Base-by-base conservation (phyloP, 2,329 filamentous ascomycete genomes). In the Coleophoma crateriformis region DNA sequence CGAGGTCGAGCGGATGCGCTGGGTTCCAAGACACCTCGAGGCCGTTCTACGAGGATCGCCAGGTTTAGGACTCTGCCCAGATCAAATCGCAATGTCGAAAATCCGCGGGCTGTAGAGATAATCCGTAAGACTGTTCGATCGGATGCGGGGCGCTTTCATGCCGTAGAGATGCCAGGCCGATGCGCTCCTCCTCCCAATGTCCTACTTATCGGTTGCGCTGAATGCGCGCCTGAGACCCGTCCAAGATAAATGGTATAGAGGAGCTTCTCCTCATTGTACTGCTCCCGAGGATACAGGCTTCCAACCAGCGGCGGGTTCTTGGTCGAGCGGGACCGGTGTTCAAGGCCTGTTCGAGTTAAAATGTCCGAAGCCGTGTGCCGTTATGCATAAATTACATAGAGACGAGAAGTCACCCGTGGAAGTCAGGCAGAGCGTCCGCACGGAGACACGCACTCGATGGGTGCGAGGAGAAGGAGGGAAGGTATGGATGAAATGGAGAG, bases 201-300 rank as follows among this genome's bases (percentile, higher is more conserved):
- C 27, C 27, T 10, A 7, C 27, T 27, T 27, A 27, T 27, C 27
- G 6, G 27, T 27, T 27, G 27, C 27, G 27, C 27, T 27, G 27
- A 27, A 27, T 27, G 8, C 27, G 27, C 27, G 8, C 27, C 27
- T 27, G 6, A 27, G 27, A 10, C 27, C 27, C 27, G 27, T 27
- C 8, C 27, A 27, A 7, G 6, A 27, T 27, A 27, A 27, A 27
- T 27, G 7, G 6, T 49, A 51, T 53, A 46, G 47, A 43, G 58
- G 55, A 54, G 58, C 53, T 60, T 59, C 45, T 63, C 61, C 63
- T 63, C 47, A 58, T 19, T 19, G 19, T 63, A 57, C 41, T 44
- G 39, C 41, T 44, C 15, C 52, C 54, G 56, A 53, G 44, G 50
- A 41, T 47, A 45, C 44, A 49, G 34, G 48, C 40, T 34, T 47